phyloP scores from a whole-genome alignment of 2,329 filamentous ascomycete species.

The Diaporthe caulivora region DNA sequence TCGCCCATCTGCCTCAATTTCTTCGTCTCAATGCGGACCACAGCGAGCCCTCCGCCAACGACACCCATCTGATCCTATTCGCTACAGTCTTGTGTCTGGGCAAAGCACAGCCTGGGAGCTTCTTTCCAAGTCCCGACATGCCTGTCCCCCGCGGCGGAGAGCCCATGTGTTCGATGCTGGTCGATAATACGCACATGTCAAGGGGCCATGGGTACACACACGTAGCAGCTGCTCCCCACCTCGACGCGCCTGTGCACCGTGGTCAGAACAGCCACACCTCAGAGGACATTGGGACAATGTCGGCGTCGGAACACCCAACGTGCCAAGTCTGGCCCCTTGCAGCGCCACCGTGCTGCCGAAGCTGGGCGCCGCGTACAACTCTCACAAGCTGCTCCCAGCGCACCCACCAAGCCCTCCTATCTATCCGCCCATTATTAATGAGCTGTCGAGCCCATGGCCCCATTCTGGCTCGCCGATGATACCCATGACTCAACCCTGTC shows the following conservation, averaged over 20 bases:
- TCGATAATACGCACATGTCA: too few species aligned
- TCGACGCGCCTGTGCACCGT: conserved; percentile 1
- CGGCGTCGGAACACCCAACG: conserved; percentile 7
- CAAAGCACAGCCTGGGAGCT: background rate
- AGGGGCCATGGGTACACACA: background rate
- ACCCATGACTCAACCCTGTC: conserved; percentile 29
- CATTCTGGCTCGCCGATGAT: background rate
- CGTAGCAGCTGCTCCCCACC: conserved; percentile 13
- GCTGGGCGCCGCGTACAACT: conserved; percentile 9
- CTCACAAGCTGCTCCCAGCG: background rate
- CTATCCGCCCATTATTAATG: background rate
- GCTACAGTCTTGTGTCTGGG: too few species aligned
- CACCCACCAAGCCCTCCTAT: background rate
- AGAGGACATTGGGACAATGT: background rate
- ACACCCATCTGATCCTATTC: conserved; percentile 6
- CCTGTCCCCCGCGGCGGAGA: background rate
- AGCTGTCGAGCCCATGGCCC: background rate
- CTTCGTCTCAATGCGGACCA: conserved; percentile 18
- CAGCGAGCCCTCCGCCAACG: background rate
- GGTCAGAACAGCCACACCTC: background rate
- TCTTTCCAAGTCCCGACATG: background rate
- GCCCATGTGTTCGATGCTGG: background rate
- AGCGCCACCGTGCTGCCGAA: background rate
- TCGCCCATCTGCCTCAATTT: background rate
- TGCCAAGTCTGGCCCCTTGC: conserved; percentile 27